Evolutionary conservation across 352 stramenopile species (phyloP), one percentile per base, ranked within the genome.

Genomic region (Thalassiosira mediterranea): DNA sequence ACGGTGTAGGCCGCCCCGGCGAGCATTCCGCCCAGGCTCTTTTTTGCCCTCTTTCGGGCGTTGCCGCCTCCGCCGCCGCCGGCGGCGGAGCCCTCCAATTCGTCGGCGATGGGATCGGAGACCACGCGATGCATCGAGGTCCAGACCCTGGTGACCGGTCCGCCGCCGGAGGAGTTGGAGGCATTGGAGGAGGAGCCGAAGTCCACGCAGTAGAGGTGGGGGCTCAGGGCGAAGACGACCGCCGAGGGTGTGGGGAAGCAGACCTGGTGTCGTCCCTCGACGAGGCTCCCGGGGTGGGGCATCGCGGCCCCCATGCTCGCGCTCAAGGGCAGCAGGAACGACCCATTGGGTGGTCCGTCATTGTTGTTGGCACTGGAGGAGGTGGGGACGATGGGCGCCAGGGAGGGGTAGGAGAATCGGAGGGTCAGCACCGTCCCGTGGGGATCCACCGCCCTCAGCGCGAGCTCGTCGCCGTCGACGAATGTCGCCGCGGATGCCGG

Each of bases 131-230:
- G 53, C n/a, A 51, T 19, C 29, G 17, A 38, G 10, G 60, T 72
- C 69, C 69, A 79, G 10, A 68, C 54, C n/a, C 51, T 21, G 1
- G 62, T 79, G 7, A 26, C 59, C 15, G 31, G 29, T 28, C 23
- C 23, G 19, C 26, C 29, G n/a, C n/a, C n/a, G 4, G 15, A 57
- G 10, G 47, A n/a, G n/a, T n/a, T n/a, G n/a, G n/a, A n/a, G n/a
- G n/a, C n/a, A n/a, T n/a, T n/a, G 19, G 3, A 28, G 8, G 28
- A 5, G 19, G 1, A 5, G 15, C 51, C 47, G 8, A 79, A 58
- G 59, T 79, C 59, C 8, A 78, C 53, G 53, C 58, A 82, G 28
- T 74, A 73, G 17, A 82, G 61, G 54, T 75, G 61, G 0, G 66
- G 68, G 49, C 52, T 66, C 13, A 73, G 21, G 10, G 63, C 60